Evolutionary conservation across 202 grass and related monocot genomes (phyloP), one percentile per base, ranked within the genome.

Genomic region (Saccharum hybrid): DNA sequence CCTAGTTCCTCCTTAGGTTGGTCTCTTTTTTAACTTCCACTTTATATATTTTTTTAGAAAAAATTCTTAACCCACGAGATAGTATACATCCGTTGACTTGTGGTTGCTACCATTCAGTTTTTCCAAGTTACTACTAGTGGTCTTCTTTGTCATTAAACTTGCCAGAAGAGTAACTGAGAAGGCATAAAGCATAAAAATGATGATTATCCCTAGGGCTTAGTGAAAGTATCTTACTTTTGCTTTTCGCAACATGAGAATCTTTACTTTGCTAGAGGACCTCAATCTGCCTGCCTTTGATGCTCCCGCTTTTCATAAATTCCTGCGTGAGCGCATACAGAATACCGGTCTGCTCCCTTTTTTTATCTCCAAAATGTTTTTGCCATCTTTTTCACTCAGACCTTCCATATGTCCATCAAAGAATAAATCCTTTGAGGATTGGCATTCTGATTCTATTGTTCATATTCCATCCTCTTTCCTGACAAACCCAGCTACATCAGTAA

Each of bases 261-360:
- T 80, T 87, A 61, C 84, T 84, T 89, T 87, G 60, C 63, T 81
- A 66, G 70, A 79, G 38, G 40, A 87, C 65, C 72, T 77, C 70
- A 85, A 90, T 66, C 75, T 90, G 57, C 76, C 56, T 66, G 33
- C 66, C 19, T 87, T 87, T 84, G 71, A 87, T 84, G 41, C 76
- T 76, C 66, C 30, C 66, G 75, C 84, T 67, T 87, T 90, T 63
- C 81, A 81, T 66, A 81, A 81, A 80, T 79, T 86, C 84, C 42
- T 61, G 70, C 23, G 8, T 69, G 76, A 70, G 34, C 26, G 22
- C 76, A 71, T 57, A 43, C 10, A 66, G 43, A 75, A 76, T 75
- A 64, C 42, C 1, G 54, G 71, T 33, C 64, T 8, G 22, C 40
- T 37, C 21, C 19, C 3, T 76, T 56, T 78, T 78, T 87, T 66